phyloP scores from a whole-genome alignment of 1,284 basidiomycete species.

The Erythrobasidium hasegawianum region DNA sequence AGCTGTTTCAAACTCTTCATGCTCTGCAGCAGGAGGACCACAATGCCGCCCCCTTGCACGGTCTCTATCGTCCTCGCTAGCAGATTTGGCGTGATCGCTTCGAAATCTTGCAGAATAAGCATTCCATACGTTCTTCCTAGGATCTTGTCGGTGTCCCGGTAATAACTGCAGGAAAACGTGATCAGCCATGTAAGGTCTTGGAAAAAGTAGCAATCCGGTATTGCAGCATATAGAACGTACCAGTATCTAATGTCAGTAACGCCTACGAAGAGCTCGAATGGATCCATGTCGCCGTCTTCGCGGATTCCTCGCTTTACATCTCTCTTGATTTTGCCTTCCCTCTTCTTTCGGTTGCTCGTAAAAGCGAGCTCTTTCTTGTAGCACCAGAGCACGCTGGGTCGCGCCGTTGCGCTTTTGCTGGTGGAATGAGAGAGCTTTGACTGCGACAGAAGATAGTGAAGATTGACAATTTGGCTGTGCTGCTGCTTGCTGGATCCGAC shows the following conservation, averaged over 20 bases:
- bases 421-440: constrained; percentile 52
- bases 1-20: constrained; percentile 92
- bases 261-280: constrained; percentile 96
- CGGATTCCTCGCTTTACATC: constrained; percentile 90
- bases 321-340: constrained; percentile 89
- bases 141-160: constrained; percentile 93
- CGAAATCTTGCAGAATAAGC: constrained; percentile 96
- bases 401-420: constrained; percentile 55
- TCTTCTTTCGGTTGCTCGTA: constrained; percentile 92
- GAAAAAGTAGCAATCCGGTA: neutral
- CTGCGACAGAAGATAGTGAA: constrained; percentile 91
- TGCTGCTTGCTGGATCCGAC: constrained; percentile 93
- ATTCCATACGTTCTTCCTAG: constrained; percentile 98
- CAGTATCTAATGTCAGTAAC: constrained; percentile 99
- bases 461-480: constrained; percentile 82
- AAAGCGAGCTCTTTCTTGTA: constrained; percentile 97
- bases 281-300: constrained; percentile 91
- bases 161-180: constrained; percentile 56
- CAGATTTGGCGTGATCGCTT: constrained; percentile 95
- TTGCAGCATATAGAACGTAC: constrained; percentile 53
- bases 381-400: constrained; percentile 91
- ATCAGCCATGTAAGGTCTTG: constrained; percentile 14
- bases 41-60: constrained; percentile 91
- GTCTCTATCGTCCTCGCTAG: constrained; percentile 97
- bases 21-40: constrained; percentile 87